Base-by-base conservation (phyloP, 768 basidiomycete genomes). In the Termitomyces sp. region DNA sequence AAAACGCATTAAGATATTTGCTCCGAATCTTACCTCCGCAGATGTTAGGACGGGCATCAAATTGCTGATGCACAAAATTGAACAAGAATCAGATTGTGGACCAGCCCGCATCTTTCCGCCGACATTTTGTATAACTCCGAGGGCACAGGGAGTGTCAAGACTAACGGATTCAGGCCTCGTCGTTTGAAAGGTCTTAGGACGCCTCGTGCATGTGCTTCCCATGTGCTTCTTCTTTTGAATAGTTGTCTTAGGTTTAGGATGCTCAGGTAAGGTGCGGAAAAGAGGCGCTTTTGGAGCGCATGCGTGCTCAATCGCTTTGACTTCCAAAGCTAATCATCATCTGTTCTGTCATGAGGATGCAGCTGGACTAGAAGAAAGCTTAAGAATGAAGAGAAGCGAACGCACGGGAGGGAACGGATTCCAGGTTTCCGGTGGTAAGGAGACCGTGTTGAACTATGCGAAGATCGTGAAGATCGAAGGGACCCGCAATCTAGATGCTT, bases 41-140 rank as follows among this genome's bases (percentile, higher is more conserved):
- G 26, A 26, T 24, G 36, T 26, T 22, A 24, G 18, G 20, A n/a
- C 28, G 10, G 9, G 20, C n/a, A 32, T 48, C 47, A 49, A 28
- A n/a, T 40, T 5, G 13, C 9, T 28, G 36, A 52, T 26, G 16
- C 5, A 52, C 9, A 38, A 26, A 5, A 18, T 52, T 35, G 24
- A 51, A 49, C 9, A 44, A n/a, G 18, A n/a, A 3, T 45, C 33
- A 11, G 54, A 33, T 36, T 14, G 28, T 56, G 18, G 40, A 48
- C 18, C 51, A 14, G 26, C n/a, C 35, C 50, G 56, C 56, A 57
- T 52, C 50, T 46, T 57, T 57, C 56, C 56, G 56, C 26, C n/a
- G 35, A 44, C 35, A 46, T 5, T 20, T 28, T 46, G 33, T 30
- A 33, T n/a, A 24, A 24, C 18, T 50, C 49, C 56, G 44, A 52